These are phyloP conservation scores for Hymenoscyphus occultus DNA, from an alignment of 2,329 filamentous ascomycete genomes.

Conservation along the genomic window DNA sequence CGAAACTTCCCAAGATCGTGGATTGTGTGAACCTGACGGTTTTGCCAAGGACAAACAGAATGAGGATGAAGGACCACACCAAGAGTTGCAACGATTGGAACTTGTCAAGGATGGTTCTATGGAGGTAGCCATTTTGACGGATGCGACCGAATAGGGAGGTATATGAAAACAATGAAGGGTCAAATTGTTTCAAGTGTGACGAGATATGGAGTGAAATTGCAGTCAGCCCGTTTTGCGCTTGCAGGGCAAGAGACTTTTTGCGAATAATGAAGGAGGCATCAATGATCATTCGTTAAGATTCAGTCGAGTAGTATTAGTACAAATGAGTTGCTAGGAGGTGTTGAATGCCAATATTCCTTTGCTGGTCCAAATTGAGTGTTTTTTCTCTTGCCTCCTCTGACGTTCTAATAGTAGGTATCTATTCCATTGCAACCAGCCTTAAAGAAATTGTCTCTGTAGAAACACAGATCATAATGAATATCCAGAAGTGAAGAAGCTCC, in stretches of 20 bases:
- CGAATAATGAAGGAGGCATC: not conserved
- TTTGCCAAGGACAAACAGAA: not conserved
- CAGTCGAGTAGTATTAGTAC: not conserved
- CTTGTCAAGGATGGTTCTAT: slow-evolving; percentile 8
- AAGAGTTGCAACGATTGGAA: slow-evolving; percentile 1
- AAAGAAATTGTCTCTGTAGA: no score
- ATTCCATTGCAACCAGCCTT: no score
- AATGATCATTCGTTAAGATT: not conserved
- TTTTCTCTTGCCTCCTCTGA: not conserved
- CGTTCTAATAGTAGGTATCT: no score
- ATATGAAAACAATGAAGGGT: not conserved
- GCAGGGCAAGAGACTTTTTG: not conserved
- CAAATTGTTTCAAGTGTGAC: not conserved
- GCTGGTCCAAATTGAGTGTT: not conserved
- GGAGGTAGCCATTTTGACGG: slow-evolving; percentile 3
- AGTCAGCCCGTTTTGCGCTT: not conserved
- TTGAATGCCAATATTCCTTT: not conserved
- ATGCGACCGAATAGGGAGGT: not conserved
- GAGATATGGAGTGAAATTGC: not conserved
- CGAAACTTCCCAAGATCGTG: not conserved
- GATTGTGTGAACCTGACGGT: not conserved
- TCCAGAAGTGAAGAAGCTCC: no score
- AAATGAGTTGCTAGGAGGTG: not conserved
- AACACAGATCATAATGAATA: no score
- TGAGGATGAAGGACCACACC: not conserved